phyloP scores from a whole-genome alignment of 2,329 filamentous ascomycete species.

The Alternaria brassicae region DNA sequence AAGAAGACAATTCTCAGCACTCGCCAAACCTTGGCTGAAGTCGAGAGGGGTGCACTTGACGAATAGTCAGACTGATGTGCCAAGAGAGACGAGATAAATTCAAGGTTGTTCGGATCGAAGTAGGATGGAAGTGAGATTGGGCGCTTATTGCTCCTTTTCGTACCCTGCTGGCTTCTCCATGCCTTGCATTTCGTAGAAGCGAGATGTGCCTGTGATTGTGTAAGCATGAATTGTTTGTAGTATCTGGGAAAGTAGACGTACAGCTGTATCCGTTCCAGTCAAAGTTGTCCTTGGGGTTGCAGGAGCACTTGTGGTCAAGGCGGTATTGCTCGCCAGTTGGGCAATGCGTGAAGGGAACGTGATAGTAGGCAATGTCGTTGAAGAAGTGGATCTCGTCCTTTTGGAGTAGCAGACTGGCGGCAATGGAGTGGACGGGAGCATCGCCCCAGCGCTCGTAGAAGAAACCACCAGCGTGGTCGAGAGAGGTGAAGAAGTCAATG shows the following conservation, averaged over 20 bases:
- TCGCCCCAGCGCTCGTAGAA: constrained; percentile 99
- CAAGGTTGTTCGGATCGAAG: constrained; percentile 8
- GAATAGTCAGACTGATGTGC: constrained; percentile 33
- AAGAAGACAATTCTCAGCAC: constrained; percentile 29
- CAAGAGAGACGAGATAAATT: neutral
- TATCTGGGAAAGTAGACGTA: constrained; percentile 58
- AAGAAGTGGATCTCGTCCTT: constrained; percentile 98
- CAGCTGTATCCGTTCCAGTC: constrained; percentile 99
- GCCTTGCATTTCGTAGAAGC: constrained; percentile 84
- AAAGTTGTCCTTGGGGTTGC: constrained; percentile 96
- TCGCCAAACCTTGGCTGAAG: constrained; percentile 31
- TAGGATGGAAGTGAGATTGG: constrained; percentile 19
- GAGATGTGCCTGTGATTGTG: constrained; percentile 75
- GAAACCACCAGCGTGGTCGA: constrained; percentile 93
- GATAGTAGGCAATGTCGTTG: constrained; percentile 98
- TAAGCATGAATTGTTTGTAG: constrained; percentile 11
- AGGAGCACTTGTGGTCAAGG: constrained; percentile 87
- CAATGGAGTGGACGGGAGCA: constrained; percentile 97
- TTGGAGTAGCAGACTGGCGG: constrained; percentile 81
- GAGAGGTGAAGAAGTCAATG: constrained; percentile 84
- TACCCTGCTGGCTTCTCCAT: constrained; percentile 85
- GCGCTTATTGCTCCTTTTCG: constrained; percentile 67
- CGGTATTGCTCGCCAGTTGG: constrained; percentile 87
- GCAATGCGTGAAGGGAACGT: constrained; percentile 97
- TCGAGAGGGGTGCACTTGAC: constrained; percentile 40